Base-by-base conservation (phyloP, 1,139 yeast species). In the Candida tropicalis region DNA sequence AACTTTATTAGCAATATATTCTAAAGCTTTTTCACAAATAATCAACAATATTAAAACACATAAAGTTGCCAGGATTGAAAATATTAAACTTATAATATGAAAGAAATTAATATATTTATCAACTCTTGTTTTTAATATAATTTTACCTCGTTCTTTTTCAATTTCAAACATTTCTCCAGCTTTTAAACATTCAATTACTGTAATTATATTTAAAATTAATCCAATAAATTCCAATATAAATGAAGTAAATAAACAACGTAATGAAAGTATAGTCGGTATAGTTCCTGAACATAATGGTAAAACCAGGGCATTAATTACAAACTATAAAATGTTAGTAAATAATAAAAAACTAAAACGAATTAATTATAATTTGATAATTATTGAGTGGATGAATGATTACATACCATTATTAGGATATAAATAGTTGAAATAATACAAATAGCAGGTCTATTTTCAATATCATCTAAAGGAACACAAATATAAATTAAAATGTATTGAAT, bases 401-500 rank as follows among this genome's bases (percentile, higher is more conserved):
- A 32, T 59, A 66, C 72, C 64, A 63, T 59, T 5, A 62, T 40
- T 7, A 66, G 43, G 34, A 64, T 55, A 44, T 52, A 65, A n/a
- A 65, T 43, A 25, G 57, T 54, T 4, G 69, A 61, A 2, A 72
- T 48, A 1, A 65, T 46, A 3, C 58, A 49, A 2, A 66, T 51
- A 1, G 57, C 42, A 0, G 81, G 80, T 22, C 76, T 55, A 41
- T 73, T 65, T 25, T 62, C 65, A 7, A 77, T 65, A 13, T 63
- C 68, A 16, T 75, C 73, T 47, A 70, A 71, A 1, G 80, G 78
- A 27, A 73, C 67, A 2, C 69, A 64, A 16, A 64, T 56, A 48
- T 70, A 77, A 34, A 70, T 62, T 24, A 65, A 54, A 3, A 73
- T 49, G 41, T 76, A 69, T 49, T 75, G 76, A 1, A 60, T 46